These are phyloP conservation scores for Epichloe typhina DNA, from an alignment of 2,329 filamentous ascomycete species.

Conservation along the genomic window DNA sequence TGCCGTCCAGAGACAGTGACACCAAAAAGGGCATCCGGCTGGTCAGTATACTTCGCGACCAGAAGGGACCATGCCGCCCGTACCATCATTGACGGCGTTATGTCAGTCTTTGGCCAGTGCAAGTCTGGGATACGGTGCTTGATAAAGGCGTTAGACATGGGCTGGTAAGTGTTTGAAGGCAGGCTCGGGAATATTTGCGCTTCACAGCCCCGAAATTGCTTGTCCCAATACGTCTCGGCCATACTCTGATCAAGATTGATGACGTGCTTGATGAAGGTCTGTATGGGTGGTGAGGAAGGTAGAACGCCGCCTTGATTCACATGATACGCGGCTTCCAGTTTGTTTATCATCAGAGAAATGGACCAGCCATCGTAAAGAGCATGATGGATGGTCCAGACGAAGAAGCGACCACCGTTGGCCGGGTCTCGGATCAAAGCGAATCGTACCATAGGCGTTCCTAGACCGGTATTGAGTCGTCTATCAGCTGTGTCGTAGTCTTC, in stretches of 20 bases:
- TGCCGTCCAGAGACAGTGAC: slow-evolving; percentile 13
- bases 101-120: slow-evolving; percentile 1
- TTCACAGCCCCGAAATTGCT: slow-evolving; percentile 11
- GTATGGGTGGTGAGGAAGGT: neutral
- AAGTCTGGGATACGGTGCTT: slow-evolving; percentile 1
- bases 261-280: slow-evolving; percentile 1
- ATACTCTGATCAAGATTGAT: neutral
- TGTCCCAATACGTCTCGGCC: neutral
- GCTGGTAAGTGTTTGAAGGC: slow-evolving; percentile 1
- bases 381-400: slow-evolving; percentile 34
- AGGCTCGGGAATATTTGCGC: slow-evolving; percentile 2
- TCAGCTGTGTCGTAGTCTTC: slow-evolving; percentile 24
- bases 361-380: slow-evolving; percentile 41
- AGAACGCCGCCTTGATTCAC: slow-evolving; percentile 8
- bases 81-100: slow-evolving; percentile 9
- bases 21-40: slow-evolving; percentile 18
- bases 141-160: slow-evolving; percentile 1
- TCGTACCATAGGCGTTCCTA: slow-evolving; percentile 2
- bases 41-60: slow-evolving; percentile 20
- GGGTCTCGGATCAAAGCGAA: slow-evolving; percentile 7
- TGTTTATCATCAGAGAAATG: slow-evolving; percentile 30
- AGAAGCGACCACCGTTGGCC: neutral
- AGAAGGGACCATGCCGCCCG: slow-evolving; percentile 18
- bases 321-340: slow-evolving; percentile 26
- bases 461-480: slow-evolving; percentile 28